A percentile compares a stretch with the other conserved stretches of the same genome.
These are phyloP conservation scores for Fusarium verticillioides DNA, from an alignment of 2,329 filamentous ascomycete species.

Conservation along the genomic window DNA sequence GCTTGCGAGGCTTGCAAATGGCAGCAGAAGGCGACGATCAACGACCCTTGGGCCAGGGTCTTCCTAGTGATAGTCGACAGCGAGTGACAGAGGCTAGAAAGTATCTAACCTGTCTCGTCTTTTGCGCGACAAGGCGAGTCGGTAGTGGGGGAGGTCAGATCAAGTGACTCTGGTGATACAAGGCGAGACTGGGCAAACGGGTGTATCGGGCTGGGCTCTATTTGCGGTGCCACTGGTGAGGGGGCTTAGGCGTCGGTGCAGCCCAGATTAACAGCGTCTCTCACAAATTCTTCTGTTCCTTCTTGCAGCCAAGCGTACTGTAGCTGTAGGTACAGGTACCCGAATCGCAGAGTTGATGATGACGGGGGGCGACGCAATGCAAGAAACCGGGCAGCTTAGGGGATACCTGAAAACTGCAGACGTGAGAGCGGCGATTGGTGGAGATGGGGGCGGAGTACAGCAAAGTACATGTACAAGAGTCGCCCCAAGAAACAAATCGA, in stretches of 20 bases:
- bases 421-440: conserved; percentile 31
- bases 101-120: conserved; percentile 24
- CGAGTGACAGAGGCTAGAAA: not conserved
- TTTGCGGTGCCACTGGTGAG: conserved; percentile 37
- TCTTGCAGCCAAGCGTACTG: conserved; percentile 15
- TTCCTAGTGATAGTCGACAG: conserved; percentile 25
- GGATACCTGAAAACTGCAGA: conserved; percentile 21
- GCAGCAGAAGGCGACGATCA: conserved; percentile 42
- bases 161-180: conserved; percentile 24
- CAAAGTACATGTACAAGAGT: conserved; percentile 27
- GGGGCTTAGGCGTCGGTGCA: conserved; percentile 40
- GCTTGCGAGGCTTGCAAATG: conserved; percentile 32
- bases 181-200: conserved; percentile 23
- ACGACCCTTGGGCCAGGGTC: conserved; percentile 40
- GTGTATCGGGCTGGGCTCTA: conserved; percentile 23
- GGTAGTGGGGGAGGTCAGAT: conserved; percentile 29
- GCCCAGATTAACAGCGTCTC: conserved; percentile 4
- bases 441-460: conserved; percentile 30
- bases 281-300: not conserved
- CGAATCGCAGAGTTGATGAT: conserved; percentile 15
- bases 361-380: conserved; percentile 28
- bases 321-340: not conserved
- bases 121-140: conserved; percentile 32
- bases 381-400: conserved; percentile 31
- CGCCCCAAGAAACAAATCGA: conserved; percentile 28